Conservation (phyloP, 1,284 basidiomycete genomes). For the Spongiforma sp. region DNA sequence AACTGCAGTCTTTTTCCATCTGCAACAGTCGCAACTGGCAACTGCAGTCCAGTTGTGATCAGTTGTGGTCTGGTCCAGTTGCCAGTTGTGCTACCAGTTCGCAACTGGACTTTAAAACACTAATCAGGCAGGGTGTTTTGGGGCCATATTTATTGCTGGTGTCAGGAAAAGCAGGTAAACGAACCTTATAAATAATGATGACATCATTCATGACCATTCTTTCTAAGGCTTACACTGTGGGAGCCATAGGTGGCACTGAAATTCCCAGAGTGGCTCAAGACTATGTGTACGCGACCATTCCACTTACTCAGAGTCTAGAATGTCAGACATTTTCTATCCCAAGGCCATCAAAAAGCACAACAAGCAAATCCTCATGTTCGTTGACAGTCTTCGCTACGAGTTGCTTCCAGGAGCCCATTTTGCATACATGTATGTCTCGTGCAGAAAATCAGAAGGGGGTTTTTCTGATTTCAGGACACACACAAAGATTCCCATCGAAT, state of each 20-base stretch:
- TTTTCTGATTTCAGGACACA: background rate
- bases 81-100: background rate
- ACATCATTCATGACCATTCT: too few species aligned
- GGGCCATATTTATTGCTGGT: too few species aligned
- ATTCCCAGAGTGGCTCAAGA: too few species aligned
- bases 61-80: background rate
- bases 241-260: too few species aligned
- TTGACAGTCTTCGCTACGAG: background rate
- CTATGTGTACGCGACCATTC: too few species aligned
- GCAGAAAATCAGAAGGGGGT: too few species aligned
- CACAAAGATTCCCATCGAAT: rapidly evolving
- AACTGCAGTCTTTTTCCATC: too few species aligned
- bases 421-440: background rate
- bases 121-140: background rate
- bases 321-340: background rate
- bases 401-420: background rate
- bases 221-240: too few species aligned
- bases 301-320: too few species aligned
- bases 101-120: background rate
- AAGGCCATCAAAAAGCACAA: background rate
- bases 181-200: too few species aligned
- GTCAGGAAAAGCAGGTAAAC: too few species aligned
- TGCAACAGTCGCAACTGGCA: background rate
- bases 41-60: background rate
- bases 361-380: background rate